Evolutionary conservation across 176 grass and related monocot genomes (phyloP), one percentile per base, ranked within the genome.

Genomic region (Thalia dealbata): DNA sequence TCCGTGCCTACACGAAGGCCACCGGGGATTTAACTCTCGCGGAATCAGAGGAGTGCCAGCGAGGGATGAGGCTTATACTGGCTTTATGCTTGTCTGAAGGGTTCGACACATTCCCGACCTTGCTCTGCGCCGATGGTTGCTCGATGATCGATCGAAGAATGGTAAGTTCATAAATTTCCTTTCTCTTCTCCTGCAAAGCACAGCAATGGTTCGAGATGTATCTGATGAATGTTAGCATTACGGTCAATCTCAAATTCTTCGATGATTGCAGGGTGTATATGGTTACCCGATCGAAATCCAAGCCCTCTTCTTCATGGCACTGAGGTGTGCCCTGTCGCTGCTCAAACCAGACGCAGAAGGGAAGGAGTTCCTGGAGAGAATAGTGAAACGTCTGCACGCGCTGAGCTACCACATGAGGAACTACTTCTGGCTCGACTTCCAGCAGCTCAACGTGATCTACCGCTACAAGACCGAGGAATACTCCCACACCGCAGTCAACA

Each of bases 281-380:
- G 92, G 92, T 1, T 96, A 91, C 68, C 92, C 92, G 14, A 91
- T 96, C 63, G 92, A 96, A 88, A 96, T 96, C 70, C 92, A 96
- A 80, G 79, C 92, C 26, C 79, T 96, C 5, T 96, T 96, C 84
- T 91, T 89, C 80, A 96, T 96, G 92, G 77, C 92, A 16, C 79
- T 96, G 10, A 85, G 88, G 35, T 87, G 86, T 74, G 88, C 92
- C 72, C 77, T 96, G 38, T 58, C 79, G 72, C 76, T 96, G 88
- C 84, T 96, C 52, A 84, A 76, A 72, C 88, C 82, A 4, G 88
- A 91, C 62, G 32, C 74, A 16, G 88, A 89, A 51, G 92, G 88
- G 71, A 91, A 91, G 74, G 88, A 96, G 73, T 81, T 81, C 8
- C 81, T 91, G 73, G 92, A 87, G 48, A 85, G 81, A 75, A 81